These are phyloP conservation scores for Candida stauntonica DNA, from an alignment of 805 yeast species.

Conservation along the genomic window DNA sequence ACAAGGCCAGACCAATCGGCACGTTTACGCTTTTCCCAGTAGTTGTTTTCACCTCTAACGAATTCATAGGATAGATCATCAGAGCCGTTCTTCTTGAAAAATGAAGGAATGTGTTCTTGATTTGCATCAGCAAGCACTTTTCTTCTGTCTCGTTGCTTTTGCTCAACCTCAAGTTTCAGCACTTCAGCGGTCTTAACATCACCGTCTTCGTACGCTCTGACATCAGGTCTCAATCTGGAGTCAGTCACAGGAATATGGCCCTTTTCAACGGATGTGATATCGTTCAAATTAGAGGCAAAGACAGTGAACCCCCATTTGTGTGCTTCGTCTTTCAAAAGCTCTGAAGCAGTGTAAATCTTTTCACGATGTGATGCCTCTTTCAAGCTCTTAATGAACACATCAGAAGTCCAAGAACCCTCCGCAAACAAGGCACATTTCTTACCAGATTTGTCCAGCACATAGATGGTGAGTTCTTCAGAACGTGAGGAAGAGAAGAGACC, in stretches of 20 bases:
- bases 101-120: constrained; percentile 50
- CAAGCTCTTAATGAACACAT: constrained; percentile 37
- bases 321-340: constrained; percentile 51
- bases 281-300: constrained; percentile 78
- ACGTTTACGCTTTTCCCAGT: constrained; percentile 74
- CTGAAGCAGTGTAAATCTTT: constrained; percentile 68
- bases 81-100: constrained; percentile 42
- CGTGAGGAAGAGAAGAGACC: constrained; percentile 79
- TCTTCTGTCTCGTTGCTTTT: constrained; percentile 75
- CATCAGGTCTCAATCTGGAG: constrained; percentile 86
- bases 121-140: constrained; percentile 45
- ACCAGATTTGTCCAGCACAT: constrained; percentile 18
- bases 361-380: constrained; percentile 29
- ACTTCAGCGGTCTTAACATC: constrained; percentile 67
- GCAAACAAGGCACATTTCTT: constrained; percentile 20
- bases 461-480: constrained; percentile 60
- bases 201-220: constrained; percentile 66
- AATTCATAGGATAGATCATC: constrained; percentile 43
- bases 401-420: constrained; percentile 83
- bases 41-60: constrained; percentile 54
- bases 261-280: constrained; percentile 67
- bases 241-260: constrained; percentile 76
- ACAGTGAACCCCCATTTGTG: constrained; percentile 81
- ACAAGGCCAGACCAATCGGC: constrained; percentile 56
- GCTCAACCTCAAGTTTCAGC: constrained; percentile 66